A percentile compares a stretch with the other conserved stretches of the same genome.
Conservation (phyloP, 1,284 basidiomycete species). For the Coriolopsis trogii region DNA sequence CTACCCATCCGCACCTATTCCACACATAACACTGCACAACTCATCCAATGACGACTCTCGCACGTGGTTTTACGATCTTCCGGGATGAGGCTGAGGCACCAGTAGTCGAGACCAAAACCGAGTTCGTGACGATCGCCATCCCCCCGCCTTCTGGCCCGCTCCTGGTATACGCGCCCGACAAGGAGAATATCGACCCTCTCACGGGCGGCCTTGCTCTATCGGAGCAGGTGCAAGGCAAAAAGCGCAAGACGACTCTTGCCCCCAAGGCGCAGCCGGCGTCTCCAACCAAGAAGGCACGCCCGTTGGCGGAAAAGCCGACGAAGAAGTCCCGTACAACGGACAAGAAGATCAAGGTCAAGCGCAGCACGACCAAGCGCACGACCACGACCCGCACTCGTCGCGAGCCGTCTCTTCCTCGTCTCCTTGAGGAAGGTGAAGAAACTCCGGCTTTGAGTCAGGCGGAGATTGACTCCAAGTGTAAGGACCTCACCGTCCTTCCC, state of each 20-base stretch:
- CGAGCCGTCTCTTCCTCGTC: conserved; percentile 40
- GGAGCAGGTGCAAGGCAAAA: conserved; percentile 47
- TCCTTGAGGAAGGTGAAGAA: conserved; percentile 45
- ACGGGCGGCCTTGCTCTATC: conserved; percentile 61
- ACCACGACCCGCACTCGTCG: conserved; percentile 22
- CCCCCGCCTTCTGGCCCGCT: conserved; percentile 32
- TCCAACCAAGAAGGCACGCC: conserved; percentile 48
- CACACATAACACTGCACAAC: conserved; percentile 1
- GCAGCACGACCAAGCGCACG: conserved; percentile 19
- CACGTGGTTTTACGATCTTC: conserved; percentile 68
- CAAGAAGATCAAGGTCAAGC: conserved; percentile 27
- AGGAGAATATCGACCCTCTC: conserved; percentile 76
- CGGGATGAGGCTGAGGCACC: conserved; percentile 45
- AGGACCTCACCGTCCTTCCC: conserved; percentile 65
- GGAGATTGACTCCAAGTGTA: conserved; percentile 56
- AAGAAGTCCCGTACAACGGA: conserved; percentile 21
- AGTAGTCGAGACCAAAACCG: conserved; percentile 14
- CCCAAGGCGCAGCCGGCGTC: conserved; percentile 50
- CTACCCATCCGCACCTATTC: background rate
- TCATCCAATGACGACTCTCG: conserved; percentile 43
- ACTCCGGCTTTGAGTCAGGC: conserved; percentile 28
- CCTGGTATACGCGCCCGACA: conserved; percentile 51
- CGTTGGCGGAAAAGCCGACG: conserved; percentile 50
- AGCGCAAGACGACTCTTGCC: conserved; percentile 63
- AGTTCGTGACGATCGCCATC: conserved; percentile 6